Percentiles rank a stretch among this genome's conserved stretches.
These are phyloP conservation scores for Geotrichum candidum DNA, from an alignment of 1,139 yeast species.

Conservation along the genomic window DNA sequence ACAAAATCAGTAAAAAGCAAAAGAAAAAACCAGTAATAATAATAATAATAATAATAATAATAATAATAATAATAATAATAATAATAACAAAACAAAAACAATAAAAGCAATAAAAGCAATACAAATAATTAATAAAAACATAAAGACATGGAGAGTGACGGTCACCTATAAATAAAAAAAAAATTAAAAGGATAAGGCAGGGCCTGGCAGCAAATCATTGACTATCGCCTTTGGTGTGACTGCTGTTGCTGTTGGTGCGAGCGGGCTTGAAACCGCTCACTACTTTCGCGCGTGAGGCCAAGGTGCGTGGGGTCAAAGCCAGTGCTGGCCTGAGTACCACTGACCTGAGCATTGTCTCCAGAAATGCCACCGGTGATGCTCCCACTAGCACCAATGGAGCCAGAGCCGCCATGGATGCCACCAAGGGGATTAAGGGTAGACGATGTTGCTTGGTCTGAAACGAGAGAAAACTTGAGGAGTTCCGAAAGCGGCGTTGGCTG, in stretches of 20 bases:
- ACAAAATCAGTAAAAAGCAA: neutral
- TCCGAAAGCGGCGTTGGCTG: neutral
- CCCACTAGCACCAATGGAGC: neutral
- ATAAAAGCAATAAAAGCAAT: neutral
- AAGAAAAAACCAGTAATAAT: neutral
- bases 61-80: neutral
- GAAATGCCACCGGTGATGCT: neutral
- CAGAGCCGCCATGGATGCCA: neutral
- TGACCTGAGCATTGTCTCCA: neutral
- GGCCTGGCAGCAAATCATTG: neutral
- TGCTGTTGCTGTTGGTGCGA: conserved; percentile 10
- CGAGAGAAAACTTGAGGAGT: neutral
- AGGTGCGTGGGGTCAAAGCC: neutral
- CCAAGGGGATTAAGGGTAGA: neutral
- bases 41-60: neutral
- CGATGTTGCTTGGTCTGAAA: neutral
- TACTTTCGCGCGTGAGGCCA: conserved; percentile 20
- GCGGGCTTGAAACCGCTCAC: conserved; percentile 23
- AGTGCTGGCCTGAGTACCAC: conserved; percentile 2
- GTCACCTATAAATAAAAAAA: neutral
- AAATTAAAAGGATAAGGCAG: neutral
- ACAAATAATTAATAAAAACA: neutral
- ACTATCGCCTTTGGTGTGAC: neutral
- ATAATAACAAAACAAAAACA: neutral
- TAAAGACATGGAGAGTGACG: neutral